Evolutionary conservation across 352 stramenopile species (phyloP).

Genomic region (Pythium vanterpoolii): DNA sequence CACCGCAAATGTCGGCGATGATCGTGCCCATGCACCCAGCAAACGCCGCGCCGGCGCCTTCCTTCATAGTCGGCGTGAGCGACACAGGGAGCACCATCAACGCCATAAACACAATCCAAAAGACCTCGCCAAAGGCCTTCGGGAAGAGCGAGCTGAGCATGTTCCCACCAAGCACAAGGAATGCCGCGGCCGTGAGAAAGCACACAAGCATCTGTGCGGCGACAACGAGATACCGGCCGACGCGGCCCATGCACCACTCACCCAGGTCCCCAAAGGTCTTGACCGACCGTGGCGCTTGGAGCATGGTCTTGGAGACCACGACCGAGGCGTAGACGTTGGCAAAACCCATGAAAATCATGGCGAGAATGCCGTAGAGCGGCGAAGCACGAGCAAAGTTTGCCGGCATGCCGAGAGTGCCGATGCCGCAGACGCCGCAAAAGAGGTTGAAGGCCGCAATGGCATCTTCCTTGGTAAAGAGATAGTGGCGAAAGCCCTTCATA

Average conservation of each 20-base stretch:
- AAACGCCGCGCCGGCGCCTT: slow-evolving; percentile 27
- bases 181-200: slow-evolving; percentile 26
- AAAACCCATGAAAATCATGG: slow-evolving; percentile 33
- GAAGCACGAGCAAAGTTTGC: slow-evolving; percentile 34
- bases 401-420: slow-evolving; percentile 38
- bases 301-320: slow-evolving; percentile 28
- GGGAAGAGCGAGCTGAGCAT: slow-evolving; percentile 52
- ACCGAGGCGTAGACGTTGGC: slow-evolving; percentile 36
- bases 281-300: slow-evolving; percentile 27
- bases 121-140: slow-evolving; percentile 12
- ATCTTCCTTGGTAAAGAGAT: slow-evolving; percentile 32
- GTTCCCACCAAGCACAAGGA: slow-evolving; percentile 52
- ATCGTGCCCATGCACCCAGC: slow-evolving; percentile 34
- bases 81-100: slow-evolving; percentile 27
- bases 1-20: slow-evolving; percentile 28
- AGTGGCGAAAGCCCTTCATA: slow-evolving; percentile 22
- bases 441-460: slow-evolving; percentile 28
- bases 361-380: slow-evolving; percentile 20
- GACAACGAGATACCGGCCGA: slow-evolving; percentile 27
- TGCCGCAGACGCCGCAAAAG: slow-evolving; percentile 36
- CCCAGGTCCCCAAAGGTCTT: slow-evolving; percentile 36
- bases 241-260: slow-evolving; percentile 31
- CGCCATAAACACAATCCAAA: slow-evolving; percentile 38
- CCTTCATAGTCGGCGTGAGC: slow-evolving; percentile 34
- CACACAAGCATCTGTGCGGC: slow-evolving; percentile 25